Evolutionary conservation across 2,329 filamentous ascomycete species (phyloP).

Genomic region (Mariannaea elegans): DNA sequence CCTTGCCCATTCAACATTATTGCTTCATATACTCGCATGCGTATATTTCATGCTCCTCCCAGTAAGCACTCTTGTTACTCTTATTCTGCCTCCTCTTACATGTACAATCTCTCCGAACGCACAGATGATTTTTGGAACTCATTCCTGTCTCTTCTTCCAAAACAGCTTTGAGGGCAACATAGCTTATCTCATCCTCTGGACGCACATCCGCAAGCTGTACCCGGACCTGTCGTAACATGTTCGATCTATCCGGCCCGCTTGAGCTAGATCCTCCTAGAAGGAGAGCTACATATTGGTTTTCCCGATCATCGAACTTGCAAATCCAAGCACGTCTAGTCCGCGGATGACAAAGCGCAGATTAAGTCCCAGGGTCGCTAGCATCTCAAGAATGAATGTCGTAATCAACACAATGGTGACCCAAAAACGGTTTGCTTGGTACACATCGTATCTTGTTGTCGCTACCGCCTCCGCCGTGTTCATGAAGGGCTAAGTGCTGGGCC

Average conservation of each 20-base stretch:
- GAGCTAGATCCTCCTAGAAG: background rate
- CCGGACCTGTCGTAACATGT: background rate
- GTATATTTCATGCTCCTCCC: too few species aligned
- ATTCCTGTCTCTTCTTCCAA: background rate
- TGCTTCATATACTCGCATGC: too few species aligned
- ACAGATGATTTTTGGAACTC: background rate
- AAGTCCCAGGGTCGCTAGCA: background rate
- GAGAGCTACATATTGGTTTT: background rate
- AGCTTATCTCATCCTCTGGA: slow-evolving; percentile 7
- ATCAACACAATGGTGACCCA: background rate
- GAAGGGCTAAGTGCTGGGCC: background rate
- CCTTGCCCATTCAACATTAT: too few species aligned
- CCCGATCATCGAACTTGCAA: slow-evolving; percentile 4
- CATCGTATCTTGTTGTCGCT: background rate
- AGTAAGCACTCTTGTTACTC: too few species aligned
- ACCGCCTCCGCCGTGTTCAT: background rate
- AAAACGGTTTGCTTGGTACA: background rate
- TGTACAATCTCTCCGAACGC: background rate
- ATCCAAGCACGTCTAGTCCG: background rate
- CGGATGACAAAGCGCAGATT: background rate
- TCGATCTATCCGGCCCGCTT: slow-evolving; percentile 7
- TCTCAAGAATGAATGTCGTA: background rate
- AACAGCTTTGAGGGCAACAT: background rate
- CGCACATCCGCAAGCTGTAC: slow-evolving; percentile 7
- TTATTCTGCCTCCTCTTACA: background rate